phyloP scores from a whole-genome alignment of 805 yeast species.

The Wickerhamomyces ciferrii region DNA sequence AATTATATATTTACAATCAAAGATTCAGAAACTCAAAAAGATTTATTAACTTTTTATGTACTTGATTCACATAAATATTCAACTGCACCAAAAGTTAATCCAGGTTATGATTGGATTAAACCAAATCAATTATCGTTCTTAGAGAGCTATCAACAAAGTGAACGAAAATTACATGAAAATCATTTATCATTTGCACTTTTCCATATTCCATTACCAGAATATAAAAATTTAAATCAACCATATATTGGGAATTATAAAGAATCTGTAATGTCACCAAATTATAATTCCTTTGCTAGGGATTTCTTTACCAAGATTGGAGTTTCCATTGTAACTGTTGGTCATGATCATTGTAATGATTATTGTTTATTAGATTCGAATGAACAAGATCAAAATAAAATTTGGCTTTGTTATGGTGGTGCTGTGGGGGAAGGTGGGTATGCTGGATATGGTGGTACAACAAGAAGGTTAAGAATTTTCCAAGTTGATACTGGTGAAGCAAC shows the following conservation, averaged over 20 bases:
- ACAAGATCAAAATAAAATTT: slow-evolving; percentile 32
- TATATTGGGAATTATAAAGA: slow-evolving; percentile 66
- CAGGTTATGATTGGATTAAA: slow-evolving; percentile 86
- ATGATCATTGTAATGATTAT: slow-evolving; percentile 93
- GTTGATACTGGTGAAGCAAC: slow-evolving; percentile 44
- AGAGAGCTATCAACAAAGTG: too few species aligned
- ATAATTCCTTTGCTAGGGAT: slow-evolving; percentile 62
- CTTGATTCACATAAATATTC: slow-evolving; percentile 83
- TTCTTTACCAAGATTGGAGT: slow-evolving; percentile 65
- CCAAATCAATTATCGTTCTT: slow-evolving; percentile 61
- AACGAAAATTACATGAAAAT: slow-evolving; percentile 24
- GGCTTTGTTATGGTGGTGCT: slow-evolving; percentile 95
- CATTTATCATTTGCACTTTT: slow-evolving; percentile 83
- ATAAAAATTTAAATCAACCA: slow-evolving; percentile 39
- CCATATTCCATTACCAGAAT: slow-evolving; percentile 93
- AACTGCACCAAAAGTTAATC: slow-evolving; percentile 53
- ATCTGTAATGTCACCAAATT: slow-evolving; percentile 71
- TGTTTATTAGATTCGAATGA: slow-evolving; percentile 57
- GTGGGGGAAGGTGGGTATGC: slow-evolving; percentile 96
- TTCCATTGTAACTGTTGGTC: slow-evolving; percentile 76
- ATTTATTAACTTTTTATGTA: slow-evolving; percentile 62
- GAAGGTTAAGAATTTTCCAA: slow-evolving; percentile 73
- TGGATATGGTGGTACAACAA: slow-evolving; percentile 83
- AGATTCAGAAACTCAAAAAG: slow-evolving; percentile 29
- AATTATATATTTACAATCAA: slow-evolving; percentile 61